These are phyloP conservation scores for Pseudocercospora crystallina DNA, from an alignment of 2,329 filamentous ascomycete species.

Conservation along the genomic window DNA sequence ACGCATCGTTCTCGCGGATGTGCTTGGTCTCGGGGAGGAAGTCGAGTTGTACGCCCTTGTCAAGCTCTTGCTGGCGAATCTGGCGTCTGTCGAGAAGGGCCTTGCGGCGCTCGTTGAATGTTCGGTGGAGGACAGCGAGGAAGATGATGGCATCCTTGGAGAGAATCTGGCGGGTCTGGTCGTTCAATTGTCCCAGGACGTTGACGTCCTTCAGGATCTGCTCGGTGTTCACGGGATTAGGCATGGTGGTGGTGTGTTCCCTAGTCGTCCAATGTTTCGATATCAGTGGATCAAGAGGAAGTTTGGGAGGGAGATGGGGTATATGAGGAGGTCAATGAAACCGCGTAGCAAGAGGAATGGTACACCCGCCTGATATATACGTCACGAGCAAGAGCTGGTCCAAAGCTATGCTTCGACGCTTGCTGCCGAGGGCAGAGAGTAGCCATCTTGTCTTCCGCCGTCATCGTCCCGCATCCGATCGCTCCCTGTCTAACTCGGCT, in stretches of 20 bases:
- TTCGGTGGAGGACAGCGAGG: slow-evolving; percentile 89
- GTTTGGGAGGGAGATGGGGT: slow-evolving; percentile 5
- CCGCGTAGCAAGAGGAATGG: slow-evolving; percentile 11
- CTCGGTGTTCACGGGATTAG: slow-evolving; percentile 48
- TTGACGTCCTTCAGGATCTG: slow-evolving; percentile 82
- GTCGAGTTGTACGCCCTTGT: slow-evolving; percentile 83
- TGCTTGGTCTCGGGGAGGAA: slow-evolving; percentile 95
- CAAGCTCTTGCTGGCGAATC: slow-evolving; percentile 85
- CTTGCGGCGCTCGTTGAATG: slow-evolving; percentile 89
- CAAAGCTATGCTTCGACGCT: slow-evolving; percentile 8
- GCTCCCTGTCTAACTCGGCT: slow-evolving; percentile 15
- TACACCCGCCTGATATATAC: slow-evolving; percentile 23
- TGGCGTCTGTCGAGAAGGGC: slow-evolving; percentile 81
- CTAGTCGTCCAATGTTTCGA: neutral
- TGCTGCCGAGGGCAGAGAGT: slow-evolving; percentile 19
- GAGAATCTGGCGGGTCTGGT: slow-evolving; percentile 84
- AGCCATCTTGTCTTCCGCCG: slow-evolving; percentile 12
- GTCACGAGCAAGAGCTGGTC: slow-evolving; percentile 22
- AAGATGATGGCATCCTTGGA: slow-evolving; percentile 88
- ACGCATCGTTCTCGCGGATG: slow-evolving; percentile 90
- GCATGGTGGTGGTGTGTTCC: slow-evolving; percentile 16
- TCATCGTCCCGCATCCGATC: slow-evolving; percentile 20
- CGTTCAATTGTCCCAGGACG: slow-evolving; percentile 75
- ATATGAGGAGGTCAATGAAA: slow-evolving; percentile 7
- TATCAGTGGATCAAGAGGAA: neutral